Conservation (phyloP, 1,139 yeast genomes). For the Diutina mesorugosa region DNA sequence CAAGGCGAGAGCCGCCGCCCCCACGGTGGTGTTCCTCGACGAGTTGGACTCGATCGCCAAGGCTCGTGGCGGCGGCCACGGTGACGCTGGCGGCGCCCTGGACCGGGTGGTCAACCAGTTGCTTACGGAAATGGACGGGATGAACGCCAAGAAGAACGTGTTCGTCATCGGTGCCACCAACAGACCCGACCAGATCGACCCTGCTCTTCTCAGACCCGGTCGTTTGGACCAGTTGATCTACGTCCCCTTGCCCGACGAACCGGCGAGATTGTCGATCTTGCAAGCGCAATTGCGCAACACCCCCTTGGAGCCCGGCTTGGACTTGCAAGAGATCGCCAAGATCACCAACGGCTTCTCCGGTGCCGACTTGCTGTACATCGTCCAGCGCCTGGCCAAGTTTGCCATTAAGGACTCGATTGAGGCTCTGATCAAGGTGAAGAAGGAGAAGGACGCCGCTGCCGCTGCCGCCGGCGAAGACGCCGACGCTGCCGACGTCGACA, state of each 20-base stretch:
- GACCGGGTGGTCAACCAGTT: constrained; percentile 98
- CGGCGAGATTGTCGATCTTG: constrained; percentile 85
- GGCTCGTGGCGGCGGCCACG: constrained; percentile 85
- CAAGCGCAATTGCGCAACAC: constrained; percentile 96
- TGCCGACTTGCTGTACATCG: constrained; percentile 96
- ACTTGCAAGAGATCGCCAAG: constrained; percentile 78
- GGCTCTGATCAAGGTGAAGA: constrained; percentile 48
- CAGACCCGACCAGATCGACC: constrained; percentile 98
- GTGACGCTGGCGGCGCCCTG: constrained; percentile 97
- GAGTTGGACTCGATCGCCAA: constrained; percentile 97
- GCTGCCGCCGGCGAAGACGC: constrained; percentile 34
- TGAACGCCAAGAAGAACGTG: constrained; percentile 98
- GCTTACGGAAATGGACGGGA: constrained; percentile 99
- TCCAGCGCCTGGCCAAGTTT: constrained; percentile 95
- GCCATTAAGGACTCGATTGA: constrained; percentile 97
- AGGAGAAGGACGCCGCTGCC: constrained; percentile 28
- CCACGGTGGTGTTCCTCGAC: constrained; percentile 94
- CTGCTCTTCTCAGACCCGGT: constrained; percentile 97
- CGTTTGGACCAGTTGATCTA: constrained; percentile 97
- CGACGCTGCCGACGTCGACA: constrained; percentile 24
- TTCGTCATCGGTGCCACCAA: constrained; percentile 98
- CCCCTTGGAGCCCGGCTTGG: constrained; percentile 95
- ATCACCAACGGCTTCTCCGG: constrained; percentile 96
- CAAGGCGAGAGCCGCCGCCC: constrained; percentile 98
- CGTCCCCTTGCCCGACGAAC: constrained; percentile 95